phyloP scores from a whole-genome alignment of 176 grass and related monocot genomes.

The Puccinellia tenuiflora region DNA sequence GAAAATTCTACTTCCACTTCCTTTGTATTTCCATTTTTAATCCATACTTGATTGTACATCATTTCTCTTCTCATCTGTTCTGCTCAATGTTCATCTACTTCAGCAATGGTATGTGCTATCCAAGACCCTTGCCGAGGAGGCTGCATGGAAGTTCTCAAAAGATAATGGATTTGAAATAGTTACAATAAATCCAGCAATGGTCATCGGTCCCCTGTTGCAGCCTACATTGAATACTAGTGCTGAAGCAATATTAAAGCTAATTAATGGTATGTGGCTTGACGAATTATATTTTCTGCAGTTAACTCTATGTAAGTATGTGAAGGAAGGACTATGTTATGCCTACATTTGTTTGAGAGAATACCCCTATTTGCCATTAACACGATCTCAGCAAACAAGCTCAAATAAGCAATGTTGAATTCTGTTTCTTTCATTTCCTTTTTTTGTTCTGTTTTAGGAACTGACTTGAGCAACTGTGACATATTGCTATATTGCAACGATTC shows the following conservation, averaged over 20 bases:
- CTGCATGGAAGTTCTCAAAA: slow-evolving; percentile 61
- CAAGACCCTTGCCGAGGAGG: slow-evolving; percentile 58
- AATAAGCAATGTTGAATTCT: neutral
- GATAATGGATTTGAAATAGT: slow-evolving; percentile 49
- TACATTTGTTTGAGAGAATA: neutral
- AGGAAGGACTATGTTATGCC: neutral
- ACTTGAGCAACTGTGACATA: neutral
- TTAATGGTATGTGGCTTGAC: slow-evolving; percentile 33
- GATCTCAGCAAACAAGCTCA: neutral
- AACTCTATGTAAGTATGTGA: neutral
- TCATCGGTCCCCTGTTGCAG: slow-evolving; percentile 60
- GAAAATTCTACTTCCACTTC: neutral
- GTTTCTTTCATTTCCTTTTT: neutral
- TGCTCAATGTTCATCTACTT: neutral
- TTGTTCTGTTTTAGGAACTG: neutral
- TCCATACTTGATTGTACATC: neutral
- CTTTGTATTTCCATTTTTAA: neutral
- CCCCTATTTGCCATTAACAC: neutral
- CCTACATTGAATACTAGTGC: slow-evolving; percentile 58
- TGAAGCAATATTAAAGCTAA: slow-evolving; percentile 52
- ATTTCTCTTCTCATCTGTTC: neutral
- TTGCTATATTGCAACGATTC: neutral
- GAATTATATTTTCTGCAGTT: neutral
- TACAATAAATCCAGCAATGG: slow-evolving; percentile 63
- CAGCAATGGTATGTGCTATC: slow-evolving; percentile 65